Conservation (phyloP, 805 yeast genomes). For the Yarrowia sp. region DNA sequence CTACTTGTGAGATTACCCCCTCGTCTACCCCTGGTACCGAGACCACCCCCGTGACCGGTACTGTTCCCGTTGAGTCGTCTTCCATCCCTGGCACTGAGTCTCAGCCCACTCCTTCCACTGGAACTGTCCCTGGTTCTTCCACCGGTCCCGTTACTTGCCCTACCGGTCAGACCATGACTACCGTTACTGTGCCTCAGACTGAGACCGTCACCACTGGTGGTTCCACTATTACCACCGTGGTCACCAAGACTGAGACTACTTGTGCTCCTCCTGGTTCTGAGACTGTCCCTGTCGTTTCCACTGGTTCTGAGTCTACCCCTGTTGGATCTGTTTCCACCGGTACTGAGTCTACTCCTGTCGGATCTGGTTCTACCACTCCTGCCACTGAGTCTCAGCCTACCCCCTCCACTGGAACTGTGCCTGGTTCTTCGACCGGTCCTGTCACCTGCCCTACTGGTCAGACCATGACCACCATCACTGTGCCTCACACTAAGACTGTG, state of each 20-base stretch:
- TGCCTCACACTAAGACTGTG: background rate
- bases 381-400: background rate
- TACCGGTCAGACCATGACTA: slow-evolving; percentile 9
- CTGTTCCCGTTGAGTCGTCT: background rate
- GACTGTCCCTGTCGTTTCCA: background rate
- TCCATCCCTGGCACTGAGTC: slow-evolving; percentile 4
- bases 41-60: no score
- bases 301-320: background rate
- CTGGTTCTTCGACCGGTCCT: background rate
- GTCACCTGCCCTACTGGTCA: slow-evolving; percentile 3
- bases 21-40: slow-evolving; percentile 1
- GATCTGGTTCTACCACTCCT: background rate
- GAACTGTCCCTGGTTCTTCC: background rate
- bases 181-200: slow-evolving; percentile 1
- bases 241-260: slow-evolving; percentile 18
- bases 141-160: background rate
- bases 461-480: background rate
- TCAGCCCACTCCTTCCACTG: background rate
- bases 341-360: background rate
- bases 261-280: slow-evolving; percentile 6
- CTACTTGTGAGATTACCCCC: slow-evolving; percentile 17
- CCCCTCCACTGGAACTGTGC: background rate
- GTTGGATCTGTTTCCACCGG: background rate
- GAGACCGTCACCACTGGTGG: slow-evolving; percentile 5
- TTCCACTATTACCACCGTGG: slow-evolving; percentile 6